Percentiles rank a stretch among this genome's conserved stretches.
Evolutionary conservation across 371 early-diverging fungal genomes (phyloP).

Genomic region (Umbelopsis sp.): DNA sequence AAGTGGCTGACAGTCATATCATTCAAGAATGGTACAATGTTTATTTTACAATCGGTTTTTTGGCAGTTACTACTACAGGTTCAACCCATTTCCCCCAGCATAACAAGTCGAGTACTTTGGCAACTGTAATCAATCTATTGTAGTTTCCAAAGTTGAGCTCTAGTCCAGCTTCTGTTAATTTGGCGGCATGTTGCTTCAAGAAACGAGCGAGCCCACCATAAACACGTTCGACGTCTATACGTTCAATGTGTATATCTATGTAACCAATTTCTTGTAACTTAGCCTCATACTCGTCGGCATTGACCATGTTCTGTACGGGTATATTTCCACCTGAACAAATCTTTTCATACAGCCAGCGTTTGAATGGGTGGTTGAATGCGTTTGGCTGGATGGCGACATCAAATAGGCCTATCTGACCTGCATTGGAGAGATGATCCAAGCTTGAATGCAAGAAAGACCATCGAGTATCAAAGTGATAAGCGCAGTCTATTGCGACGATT

Average conservation of each 20-base stretch:
- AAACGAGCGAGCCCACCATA: constrained; percentile 32
- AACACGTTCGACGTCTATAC: constrained; percentile 20
- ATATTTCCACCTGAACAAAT: constrained; percentile 27
- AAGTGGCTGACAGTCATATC: too few species aligned
- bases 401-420: constrained; percentile 47
- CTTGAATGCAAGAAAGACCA: constrained; percentile 48
- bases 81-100: constrained; percentile 12
- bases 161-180: constrained; percentile 21
- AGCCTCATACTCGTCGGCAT: constrained; percentile 26
- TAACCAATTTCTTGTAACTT: constrained; percentile 25
- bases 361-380: constrained; percentile 18
- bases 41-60: neutral
- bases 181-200: constrained; percentile 19
- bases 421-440: constrained; percentile 27
- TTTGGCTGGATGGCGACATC: constrained; percentile 37
- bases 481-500: constrained; percentile 59
- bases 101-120: neutral
- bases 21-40: too few species aligned
- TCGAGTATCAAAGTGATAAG: constrained; percentile 61
- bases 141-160: constrained; percentile 21
- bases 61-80: neutral
- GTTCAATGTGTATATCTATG: constrained; percentile 21
- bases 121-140: neutral
- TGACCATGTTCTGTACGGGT: constrained; percentile 36
- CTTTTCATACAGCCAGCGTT: constrained; percentile 13